Conservation (phyloP, 495 filamentous ascomycete genomes). For the Penicillium ochrochloron region DNA sequence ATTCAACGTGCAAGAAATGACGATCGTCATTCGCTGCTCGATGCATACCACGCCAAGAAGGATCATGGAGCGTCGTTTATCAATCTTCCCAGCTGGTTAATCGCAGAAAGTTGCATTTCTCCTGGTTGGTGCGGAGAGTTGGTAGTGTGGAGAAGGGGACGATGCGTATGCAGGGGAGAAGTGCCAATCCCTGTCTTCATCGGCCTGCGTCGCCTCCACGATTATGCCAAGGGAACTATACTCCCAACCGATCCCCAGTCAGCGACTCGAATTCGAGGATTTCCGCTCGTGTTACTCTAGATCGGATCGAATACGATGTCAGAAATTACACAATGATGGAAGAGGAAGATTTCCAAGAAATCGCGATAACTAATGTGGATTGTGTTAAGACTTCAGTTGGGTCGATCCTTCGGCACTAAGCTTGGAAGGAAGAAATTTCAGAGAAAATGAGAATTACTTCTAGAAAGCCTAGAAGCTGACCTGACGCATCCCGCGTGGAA, state of each 20-base stretch:
- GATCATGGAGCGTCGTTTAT: slow-evolving; percentile 15
- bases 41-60: slow-evolving; percentile 13
- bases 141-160: neutral
- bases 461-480: neutral
- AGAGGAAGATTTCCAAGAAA: neutral
- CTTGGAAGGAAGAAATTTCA: neutral
- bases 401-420: neutral
- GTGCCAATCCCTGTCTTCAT: neutral
- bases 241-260: neutral
- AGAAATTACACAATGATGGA: neutral
- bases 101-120: neutral
- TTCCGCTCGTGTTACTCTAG: neutral
- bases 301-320: slow-evolving; percentile 3
- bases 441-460: neutral
- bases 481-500: neutral
- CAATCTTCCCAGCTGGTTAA: slow-evolving; percentile 6
- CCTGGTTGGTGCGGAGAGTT: neutral
- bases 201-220: slow-evolving; percentile 2
- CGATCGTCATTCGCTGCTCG: slow-evolving; percentile 22
- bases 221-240: neutral
- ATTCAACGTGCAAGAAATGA: slow-evolving; percentile 18
- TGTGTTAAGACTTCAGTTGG: neutral
- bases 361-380: neutral
- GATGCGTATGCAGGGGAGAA: slow-evolving; percentile 5
- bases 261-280: neutral